These are phyloP conservation scores for Cystobasidium tubakii DNA, from an alignment of 768 basidiomycete genomes.

Conservation along the genomic window DNA sequence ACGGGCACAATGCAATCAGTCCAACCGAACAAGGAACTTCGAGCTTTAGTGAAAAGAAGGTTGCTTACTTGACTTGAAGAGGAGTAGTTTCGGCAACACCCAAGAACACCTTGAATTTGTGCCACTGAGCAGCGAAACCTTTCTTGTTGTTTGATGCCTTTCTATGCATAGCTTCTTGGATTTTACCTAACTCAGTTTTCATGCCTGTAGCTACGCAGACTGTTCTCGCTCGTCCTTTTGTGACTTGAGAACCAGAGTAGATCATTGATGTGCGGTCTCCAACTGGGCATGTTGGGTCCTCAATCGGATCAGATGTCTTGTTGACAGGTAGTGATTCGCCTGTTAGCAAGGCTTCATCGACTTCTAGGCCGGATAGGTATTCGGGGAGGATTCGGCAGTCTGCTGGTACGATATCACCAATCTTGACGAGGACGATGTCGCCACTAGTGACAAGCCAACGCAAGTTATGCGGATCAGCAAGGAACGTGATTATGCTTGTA, in stretches of 20 bases:
- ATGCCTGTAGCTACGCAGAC: constrained; percentile 52
- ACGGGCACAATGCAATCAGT: too few relatives aligned
- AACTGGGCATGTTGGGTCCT: constrained; percentile 46
- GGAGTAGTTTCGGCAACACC: constrained; percentile 51
- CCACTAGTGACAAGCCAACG: too few relatives aligned
- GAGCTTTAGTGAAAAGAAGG: too few relatives aligned
- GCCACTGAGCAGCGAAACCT: constrained; percentile 43
- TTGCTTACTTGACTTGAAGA: constrained; percentile 53
- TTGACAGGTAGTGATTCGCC: constrained; percentile 50
- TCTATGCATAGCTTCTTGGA: constrained; percentile 50
- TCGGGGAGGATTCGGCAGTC: constrained; percentile 48
- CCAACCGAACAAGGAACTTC: too few relatives aligned
- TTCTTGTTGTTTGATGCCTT: constrained; percentile 47
- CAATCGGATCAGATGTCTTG: constrained; percentile 44
- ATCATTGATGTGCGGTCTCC: constrained; percentile 50
- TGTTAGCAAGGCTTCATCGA: constrained; percentile 53
- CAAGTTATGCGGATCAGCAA: too few relatives aligned
- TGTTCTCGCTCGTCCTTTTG: constrained; percentile 52
- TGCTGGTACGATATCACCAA: constrained; percentile 52
- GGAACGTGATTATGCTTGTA: too few relatives aligned
- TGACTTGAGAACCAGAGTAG: constrained; percentile 52
- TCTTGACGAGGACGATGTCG: constrained; percentile 51
- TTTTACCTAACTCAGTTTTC: constrained; percentile 52
- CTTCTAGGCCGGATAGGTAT: constrained; percentile 48
- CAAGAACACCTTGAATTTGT: constrained; percentile 50